Evolutionary conservation across 108 stramenopile genomes (phyloP), one percentile per base, ranked within the genome.

Genomic region (Cyclotella kingstonii): DNA sequence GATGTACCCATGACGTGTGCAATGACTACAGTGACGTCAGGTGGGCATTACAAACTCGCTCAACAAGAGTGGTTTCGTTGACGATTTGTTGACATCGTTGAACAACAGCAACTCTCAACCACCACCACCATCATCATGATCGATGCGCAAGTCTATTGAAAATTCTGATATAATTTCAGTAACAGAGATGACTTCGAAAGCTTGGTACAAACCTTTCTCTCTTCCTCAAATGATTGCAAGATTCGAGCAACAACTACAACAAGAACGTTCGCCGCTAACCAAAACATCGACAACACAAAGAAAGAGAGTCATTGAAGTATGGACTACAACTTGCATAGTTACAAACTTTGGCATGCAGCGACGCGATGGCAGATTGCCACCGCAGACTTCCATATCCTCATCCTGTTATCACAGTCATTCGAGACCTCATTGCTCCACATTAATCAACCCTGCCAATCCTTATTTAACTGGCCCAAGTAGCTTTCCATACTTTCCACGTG

Each of bases 281-380:
- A 7, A n/a, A 3, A 30, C 19, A 21, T 26, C 63, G 4, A 35
- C 39, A 18, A 4, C 1, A 25, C n/a, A 15, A 23, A 26, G 61
- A 19, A 63, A 44, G 29, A 60, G 39, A 34, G 8, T 39, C 18
- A 49, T 85, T 15, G 82, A 90, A 61, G 60, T 90, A 38, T 90
- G 89, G 89, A 80, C 70, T 6, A 90, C 89, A 8, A 81, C 89
- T 4, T 90, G 89, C 63, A 79, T 85, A 35, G 82, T 90, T 2
- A 79, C 73, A 11, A 85, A 84, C 23, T 84, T 87, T 66, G 81
- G 77, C 5, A 78, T 60, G 63, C 36, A 48, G 15, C 11, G 58
- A 9, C 12, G 40, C 25, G 31, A 31, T 54, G 28, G 46, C 41
- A 34, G 51, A 0, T 17, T 2, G 10, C 7, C 36, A 30, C 35